Base-by-base conservation (phyloP, 2,329 filamentous ascomycete species). In the Venturia pyrina region DNA sequence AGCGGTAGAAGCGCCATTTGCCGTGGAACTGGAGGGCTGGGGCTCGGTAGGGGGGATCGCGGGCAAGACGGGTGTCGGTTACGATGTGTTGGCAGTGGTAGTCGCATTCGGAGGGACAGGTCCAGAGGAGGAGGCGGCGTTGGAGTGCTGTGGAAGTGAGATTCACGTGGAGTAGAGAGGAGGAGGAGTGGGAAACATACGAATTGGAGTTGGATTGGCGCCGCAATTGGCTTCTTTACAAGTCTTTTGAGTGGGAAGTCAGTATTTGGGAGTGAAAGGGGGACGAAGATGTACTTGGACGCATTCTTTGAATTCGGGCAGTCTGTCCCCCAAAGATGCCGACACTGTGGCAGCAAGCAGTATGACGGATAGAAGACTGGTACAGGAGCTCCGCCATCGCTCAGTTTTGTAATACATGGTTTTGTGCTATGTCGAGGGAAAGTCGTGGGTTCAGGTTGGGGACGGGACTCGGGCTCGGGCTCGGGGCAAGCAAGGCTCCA, bases 1-100 rank as follows among this genome's bases (percentile, higher is more conserved):
- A 84, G 70, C 95, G 90, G 76, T 88, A 82, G 79, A 99, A 99
- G 48, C 95, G 95, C 95, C 95, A 99, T 84, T 99, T 99, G 41
- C 95, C 95, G 80, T 99, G 92, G 81, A 93, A 99, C 79, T 99
- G 95, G 66, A 93, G 88, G 62, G 97, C 78, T 13, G 87, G 84
- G 40, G 86, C 76, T 68, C 85, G 79, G 80, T 87, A 87, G 0
- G 85, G 85, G 43, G 85, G 84, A 67, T 86, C 83, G 68, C 84
- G 80, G 34, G 84, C 80, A 69, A 92, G 78, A 69, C 93, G 91
- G 67, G 79, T 79, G 71, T 85, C 78, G 66, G 95, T 98, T 67
- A 96, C 83, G 75, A 96, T 89, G 82, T 96, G 93, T 77, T 99
- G 95, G 82, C 95, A 99, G 68, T 90, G 89, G 81, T 99, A 96